Percentiles rank a stretch among this genome's conserved stretches.
Conservation (phyloP, 129 eudicot genomes). For the Flaveria linearis region DNA sequence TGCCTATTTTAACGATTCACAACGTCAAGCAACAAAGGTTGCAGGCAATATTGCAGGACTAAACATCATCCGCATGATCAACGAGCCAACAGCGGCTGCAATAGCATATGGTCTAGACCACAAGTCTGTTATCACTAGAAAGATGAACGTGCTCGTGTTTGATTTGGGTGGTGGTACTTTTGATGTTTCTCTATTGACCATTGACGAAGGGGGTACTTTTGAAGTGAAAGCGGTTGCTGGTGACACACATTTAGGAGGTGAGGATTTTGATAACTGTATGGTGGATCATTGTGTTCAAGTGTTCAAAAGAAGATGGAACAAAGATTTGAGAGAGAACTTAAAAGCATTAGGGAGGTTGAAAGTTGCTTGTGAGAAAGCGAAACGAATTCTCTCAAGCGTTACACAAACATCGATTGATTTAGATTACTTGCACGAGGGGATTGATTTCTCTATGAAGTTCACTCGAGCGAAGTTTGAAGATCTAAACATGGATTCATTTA, state of each 20-base stretch:
- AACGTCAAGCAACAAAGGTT: constrained; percentile 3
- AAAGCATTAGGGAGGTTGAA: neutral
- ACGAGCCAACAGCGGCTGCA: constrained; percentile 10
- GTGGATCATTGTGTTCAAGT: constrained; percentile 4
- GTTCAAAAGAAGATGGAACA: neutral
- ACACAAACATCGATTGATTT: neutral
- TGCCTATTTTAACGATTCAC: neutral
- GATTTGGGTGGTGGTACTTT: constrained; percentile 16
- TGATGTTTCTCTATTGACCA: neutral
- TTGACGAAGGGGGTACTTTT: neutral
- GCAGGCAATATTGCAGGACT: neutral
- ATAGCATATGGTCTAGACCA: constrained; percentile 5
- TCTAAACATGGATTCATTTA: neutral
- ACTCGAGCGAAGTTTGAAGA: constrained; percentile 7
- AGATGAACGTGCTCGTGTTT: neutral
- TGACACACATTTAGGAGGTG: neutral
- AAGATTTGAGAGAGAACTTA: neutral
- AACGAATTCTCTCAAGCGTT: constrained; percentile 1
- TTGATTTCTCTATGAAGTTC: neutral
- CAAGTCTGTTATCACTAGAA: neutral
- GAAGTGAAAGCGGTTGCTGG: neutral
- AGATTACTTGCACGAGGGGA: constrained; percentile 1
- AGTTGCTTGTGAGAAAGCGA: constrained; percentile 13
- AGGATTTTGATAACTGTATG: too few relatives aligned
- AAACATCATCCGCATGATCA: neutral